Evolutionary conservation across 78 protist species (phyloP).

Genomic region (Guillardia theta): DNA sequence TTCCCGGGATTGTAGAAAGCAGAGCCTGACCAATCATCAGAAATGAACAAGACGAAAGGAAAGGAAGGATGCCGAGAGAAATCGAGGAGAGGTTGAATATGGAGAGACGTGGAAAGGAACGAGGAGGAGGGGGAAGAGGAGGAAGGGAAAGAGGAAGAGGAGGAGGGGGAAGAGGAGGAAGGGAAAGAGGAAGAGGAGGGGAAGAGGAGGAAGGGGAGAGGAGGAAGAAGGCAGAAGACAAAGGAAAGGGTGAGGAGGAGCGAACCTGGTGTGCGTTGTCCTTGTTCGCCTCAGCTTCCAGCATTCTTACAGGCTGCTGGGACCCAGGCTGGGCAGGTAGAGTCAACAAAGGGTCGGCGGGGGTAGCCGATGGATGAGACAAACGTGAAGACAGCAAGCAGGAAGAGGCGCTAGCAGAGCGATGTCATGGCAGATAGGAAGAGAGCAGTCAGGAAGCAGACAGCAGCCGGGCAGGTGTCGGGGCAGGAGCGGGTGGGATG

Average conservation of each 20-base stretch:
- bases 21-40: not conserved
- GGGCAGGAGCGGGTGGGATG: too few species aligned
- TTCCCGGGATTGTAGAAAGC: not conserved
- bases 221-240: too few species aligned
- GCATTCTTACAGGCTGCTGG: too few species aligned
- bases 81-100: not conserved
- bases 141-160: not conserved
- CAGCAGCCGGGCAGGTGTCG: too few species aligned
- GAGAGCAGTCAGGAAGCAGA: too few species aligned
- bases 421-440: too few species aligned
- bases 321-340: too few species aligned
- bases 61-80: not conserved
- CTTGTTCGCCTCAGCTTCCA: not conserved
- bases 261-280: not conserved
- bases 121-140: not conserved
- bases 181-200: not conserved
- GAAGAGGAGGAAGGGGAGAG: not conserved
- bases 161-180: not conserved
- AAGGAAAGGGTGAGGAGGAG: not conserved
- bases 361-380: too few species aligned
- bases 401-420: too few species aligned
- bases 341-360: too few species aligned
- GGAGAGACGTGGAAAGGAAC: not conserved
- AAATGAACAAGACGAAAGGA: not conserved
- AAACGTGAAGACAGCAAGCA: too few species aligned